phyloP scores from a whole-genome alignment of 768 basidiomycete genomes.

The Amanita pallidorosea region DNA sequence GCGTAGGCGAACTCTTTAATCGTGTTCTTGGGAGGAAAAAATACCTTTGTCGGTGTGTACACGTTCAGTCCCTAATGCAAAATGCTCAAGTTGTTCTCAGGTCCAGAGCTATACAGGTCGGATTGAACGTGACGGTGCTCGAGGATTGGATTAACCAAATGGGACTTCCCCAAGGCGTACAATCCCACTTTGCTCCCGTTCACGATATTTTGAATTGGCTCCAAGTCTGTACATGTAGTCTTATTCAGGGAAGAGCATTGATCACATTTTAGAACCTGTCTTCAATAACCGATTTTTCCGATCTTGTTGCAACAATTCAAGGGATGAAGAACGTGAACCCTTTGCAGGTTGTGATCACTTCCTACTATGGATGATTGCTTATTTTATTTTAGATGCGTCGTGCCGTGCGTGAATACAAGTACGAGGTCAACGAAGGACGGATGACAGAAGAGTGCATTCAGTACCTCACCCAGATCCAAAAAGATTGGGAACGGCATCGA shows the following conservation, averaged over 20 bases:
- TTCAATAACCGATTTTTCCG: conserved; percentile 78
- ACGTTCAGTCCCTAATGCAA: background rate
- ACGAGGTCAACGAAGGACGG: conserved; percentile 82
- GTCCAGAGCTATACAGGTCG: conserved; percentile 82
- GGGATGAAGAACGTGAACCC: conserved; percentile 83
- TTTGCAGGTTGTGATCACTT: conserved; percentile 48
- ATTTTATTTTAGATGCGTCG: conserved; percentile 62
- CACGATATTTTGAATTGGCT: conserved; percentile 80
- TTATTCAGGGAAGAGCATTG: background rate
- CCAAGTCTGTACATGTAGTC: conserved; percentile 37
- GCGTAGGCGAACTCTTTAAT: conserved; percentile 73
- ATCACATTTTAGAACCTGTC: conserved; percentile 54
- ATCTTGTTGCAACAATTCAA: conserved; percentile 85
- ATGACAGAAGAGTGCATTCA: conserved; percentile 96
- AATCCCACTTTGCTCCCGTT: conserved; percentile 74
- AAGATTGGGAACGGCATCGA: conserved; percentile 92
- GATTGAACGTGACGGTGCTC: conserved; percentile 72
- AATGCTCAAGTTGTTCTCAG: conserved; percentile 21
- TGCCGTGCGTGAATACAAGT: conserved; percentile 87
- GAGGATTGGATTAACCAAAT: conserved; percentile 89
- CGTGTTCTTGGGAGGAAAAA: conserved; percentile 85
- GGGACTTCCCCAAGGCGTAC: conserved; percentile 70
- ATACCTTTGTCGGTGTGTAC: conserved; percentile 72
- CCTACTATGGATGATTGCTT: background rate
- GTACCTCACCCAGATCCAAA: conserved; percentile 90